Percentiles rank a stretch among this genome's conserved stretches.
phyloP scores from a whole-genome alignment of 805 yeast species.

The Diddensiella santjacobensis region DNA sequence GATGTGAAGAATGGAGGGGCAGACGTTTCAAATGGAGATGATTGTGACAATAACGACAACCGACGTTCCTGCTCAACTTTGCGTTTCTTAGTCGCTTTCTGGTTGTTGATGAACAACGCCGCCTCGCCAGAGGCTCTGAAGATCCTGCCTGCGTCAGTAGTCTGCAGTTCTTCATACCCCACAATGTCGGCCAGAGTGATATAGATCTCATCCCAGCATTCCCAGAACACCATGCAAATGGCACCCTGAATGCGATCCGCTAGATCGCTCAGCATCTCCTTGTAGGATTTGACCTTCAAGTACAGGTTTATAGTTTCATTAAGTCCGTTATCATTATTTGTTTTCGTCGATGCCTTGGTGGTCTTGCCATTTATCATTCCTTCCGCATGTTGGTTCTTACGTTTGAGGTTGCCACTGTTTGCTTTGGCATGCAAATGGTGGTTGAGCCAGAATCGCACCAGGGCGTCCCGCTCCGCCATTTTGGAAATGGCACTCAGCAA shows the following conservation, averaged over 20 bases:
- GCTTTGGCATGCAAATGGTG: constrained; percentile 16
- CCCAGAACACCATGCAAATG: constrained; percentile 33
- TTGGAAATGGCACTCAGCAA: constrained; percentile 19
- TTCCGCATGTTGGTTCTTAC: background rate
- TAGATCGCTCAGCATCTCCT: constrained; percentile 27
- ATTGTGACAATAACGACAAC: constrained; percentile 13
- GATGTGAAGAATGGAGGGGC: constrained; percentile 2
- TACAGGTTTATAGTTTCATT: constrained; percentile 21
- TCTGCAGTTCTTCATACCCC: constrained; percentile 24
- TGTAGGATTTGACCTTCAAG: constrained; percentile 21
- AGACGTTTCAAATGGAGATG: background rate
- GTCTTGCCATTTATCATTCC: background rate
- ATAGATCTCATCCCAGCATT: constrained; percentile 33
- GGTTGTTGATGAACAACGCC: constrained; percentile 28
- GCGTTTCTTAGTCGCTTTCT: constrained; percentile 23
- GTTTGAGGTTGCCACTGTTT: background rate
- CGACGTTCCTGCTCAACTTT: constrained; percentile 22
- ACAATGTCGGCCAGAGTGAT: constrained; percentile 29
- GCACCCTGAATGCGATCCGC: constrained; percentile 31
- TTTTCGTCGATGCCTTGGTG: background rate
- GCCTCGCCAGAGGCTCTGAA: constrained; percentile 34
- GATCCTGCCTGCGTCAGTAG: constrained; percentile 29
- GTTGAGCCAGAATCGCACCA: constrained; percentile 25
- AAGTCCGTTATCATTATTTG: constrained; percentile 4
- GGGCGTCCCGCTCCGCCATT: constrained; percentile 24